Base-by-base conservation (phyloP, 2,329 filamentous ascomycete species). In the Hymenoscyphus occultus region DNA sequence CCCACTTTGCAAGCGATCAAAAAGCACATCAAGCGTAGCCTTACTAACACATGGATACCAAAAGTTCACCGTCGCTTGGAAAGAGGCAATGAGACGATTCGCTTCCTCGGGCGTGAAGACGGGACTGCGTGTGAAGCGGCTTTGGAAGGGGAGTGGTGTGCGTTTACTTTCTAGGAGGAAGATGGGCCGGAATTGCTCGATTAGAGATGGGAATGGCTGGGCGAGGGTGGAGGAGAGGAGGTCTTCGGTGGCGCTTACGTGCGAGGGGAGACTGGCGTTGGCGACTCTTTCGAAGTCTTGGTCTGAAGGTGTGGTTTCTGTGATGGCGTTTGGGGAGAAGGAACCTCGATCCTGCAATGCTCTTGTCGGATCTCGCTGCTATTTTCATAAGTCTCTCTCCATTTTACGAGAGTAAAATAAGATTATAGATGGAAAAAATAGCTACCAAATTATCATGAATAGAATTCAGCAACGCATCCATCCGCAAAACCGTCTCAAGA, bases 31-130 rank as follows among this genome's bases (percentile, higher is more conserved):
- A 0, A 82, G 70, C 32, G 79, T 80, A 0, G 67, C 65, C 56
- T 75, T 76, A 0, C 81, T 80, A 74, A 82, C 78, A 5, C 80
- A 82, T 0, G 82, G 82, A 63, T 84, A 84, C 80, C 81, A 84
- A 59, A 83, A 83, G 70, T 84, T 84, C 54, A 83, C 74, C 40
- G 77, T 79, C 2, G 73, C 72, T 65, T 82, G 77, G 57, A 84
- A 84, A 0, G 79, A 77, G 1, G 76, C 71, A 0, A 83, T 70
- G 5, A 81, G 78, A 0, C 71, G 71, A 16, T 78, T 76, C 1
- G 83, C 71, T 6, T 83, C 81, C 1, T 77, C 73, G 0, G 76
- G 69, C 1, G 77, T 77, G 5, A 80, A 75, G 48, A 80, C 81
- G 0, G 81, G 82, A 54, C 42, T 51, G 28, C 78, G 77, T 65